These are phyloP conservation scores for Amborella trichopoda DNA, from an alignment of 164 flowering plant species.

Conservation along the genomic window DNA sequence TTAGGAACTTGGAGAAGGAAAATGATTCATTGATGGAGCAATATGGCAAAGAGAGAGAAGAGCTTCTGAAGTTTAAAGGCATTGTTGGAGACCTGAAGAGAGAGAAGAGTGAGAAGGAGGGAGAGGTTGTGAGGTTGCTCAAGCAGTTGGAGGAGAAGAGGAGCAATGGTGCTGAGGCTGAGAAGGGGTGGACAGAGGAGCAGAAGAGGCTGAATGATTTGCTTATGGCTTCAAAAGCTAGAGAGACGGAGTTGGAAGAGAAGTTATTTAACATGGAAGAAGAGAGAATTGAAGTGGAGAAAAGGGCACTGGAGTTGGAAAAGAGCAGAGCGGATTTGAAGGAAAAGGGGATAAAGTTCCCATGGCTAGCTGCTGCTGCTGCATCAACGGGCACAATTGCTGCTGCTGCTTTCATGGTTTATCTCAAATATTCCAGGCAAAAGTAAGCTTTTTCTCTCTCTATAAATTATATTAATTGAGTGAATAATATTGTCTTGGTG, in stretches of 20 bases:
- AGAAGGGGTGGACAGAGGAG: background rate
- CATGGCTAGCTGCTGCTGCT: conserved; percentile 27
- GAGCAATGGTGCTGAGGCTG: background rate
- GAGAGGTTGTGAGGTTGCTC: conserved; percentile 18
- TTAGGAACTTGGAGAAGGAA: conserved; percentile 28
- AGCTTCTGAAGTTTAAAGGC: conserved; percentile 22
- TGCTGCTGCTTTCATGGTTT: conserved; percentile 15
- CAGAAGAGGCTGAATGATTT: conserved; percentile 11
- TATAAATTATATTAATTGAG: no score
- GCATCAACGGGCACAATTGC: conserved; percentile 28
- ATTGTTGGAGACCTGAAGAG: conserved; percentile 11
- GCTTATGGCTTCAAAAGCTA: no score
- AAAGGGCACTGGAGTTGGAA: background rate
- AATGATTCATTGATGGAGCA: conserved; percentile 18
- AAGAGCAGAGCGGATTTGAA: background rate
- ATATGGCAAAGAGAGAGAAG: conserved; percentile 22
- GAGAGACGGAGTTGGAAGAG: conserved; percentile 8
- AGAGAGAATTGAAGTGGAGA: background rate
- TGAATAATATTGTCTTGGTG: no score
- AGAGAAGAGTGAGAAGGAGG: background rate
- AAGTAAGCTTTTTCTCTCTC: conserved; percentile 1
- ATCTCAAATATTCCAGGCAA: conserved; percentile 9
- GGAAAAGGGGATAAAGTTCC: conserved; percentile 7
- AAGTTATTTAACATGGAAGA: conserved; percentile 11
- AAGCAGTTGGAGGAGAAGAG: no score